Percentiles rank a stretch among this genome's conserved stretches.
These are phyloP conservation scores for Cyclanthera cordifolia DNA, from an alignment of 306 rosid species.

Conservation along the genomic window DNA sequence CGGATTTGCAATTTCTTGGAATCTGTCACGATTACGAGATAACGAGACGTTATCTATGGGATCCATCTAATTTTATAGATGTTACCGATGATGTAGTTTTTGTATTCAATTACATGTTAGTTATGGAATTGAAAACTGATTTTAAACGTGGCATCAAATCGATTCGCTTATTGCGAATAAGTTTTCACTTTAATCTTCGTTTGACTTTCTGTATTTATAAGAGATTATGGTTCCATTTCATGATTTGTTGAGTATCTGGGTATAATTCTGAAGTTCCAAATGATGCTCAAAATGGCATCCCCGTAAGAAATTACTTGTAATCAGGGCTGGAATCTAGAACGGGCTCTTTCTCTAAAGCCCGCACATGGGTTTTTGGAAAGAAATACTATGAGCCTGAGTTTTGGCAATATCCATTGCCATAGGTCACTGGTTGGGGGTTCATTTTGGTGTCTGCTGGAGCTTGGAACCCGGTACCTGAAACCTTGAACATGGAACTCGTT, in stretches of 20 bases:
- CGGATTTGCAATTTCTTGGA: neutral
- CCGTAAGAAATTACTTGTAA: constrained; percentile 19
- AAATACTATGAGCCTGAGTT: constrained; percentile 73
- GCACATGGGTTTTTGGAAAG: constrained; percentile 33
- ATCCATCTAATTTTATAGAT: neutral
- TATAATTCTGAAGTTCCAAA: neutral
- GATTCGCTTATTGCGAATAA: too few species aligned
- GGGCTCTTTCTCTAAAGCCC: constrained; percentile 39
- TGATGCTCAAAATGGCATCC: constrained; percentile 20
- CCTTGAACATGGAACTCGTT: neutral
- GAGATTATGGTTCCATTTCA: neutral
- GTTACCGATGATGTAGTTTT: too few species aligned
- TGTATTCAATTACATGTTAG: too few species aligned
- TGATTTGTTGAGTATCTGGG: neutral
- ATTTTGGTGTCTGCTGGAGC: constrained; percentile 23
- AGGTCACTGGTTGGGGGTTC: constrained; percentile 84
- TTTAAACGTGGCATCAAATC: too few species aligned
- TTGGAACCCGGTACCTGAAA: neutral
- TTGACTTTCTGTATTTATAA: neutral
- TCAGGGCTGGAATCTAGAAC: constrained; percentile 89
- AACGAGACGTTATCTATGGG: neutral
- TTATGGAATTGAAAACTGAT: too few species aligned
- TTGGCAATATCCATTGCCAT: constrained; percentile 63
- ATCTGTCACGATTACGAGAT: neutral
- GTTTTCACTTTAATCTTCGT: neutral